Evolutionary conservation across 2,329 filamentous ascomycete species (phyloP).

Genomic region (Gaeumannomyces tritici): DNA sequence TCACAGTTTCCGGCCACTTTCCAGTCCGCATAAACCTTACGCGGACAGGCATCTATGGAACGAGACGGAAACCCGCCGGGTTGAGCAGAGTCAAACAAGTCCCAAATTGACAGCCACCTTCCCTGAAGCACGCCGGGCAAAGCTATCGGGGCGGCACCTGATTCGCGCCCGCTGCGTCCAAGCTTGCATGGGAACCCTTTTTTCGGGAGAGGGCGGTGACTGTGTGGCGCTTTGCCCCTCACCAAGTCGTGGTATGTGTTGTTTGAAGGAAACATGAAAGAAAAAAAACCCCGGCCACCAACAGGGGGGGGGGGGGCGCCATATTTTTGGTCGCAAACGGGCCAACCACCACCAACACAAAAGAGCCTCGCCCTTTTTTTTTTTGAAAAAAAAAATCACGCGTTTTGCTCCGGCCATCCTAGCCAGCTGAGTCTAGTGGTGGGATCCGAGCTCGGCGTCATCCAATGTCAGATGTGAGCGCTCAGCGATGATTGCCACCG

Average conservation of each 20-base stretch:
- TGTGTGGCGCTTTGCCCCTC: not conserved
- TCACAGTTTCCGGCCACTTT: not conserved
- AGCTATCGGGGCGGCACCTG: not conserved
- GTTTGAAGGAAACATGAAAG: not conserved
- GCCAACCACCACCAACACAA: not conserved
- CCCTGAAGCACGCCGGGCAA: not conserved
- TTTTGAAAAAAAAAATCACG: not conserved
- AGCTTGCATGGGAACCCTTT: not conserved
- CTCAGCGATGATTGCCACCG: not conserved
- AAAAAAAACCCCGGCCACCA: not conserved
- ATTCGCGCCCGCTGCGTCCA: not conserved
- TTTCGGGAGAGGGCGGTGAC: not conserved
- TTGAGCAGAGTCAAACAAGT: not conserved
- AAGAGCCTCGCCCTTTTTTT: not conserved
- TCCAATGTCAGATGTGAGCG: not conserved
- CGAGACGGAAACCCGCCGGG: not conserved
- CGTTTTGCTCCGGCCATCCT: not conserved
- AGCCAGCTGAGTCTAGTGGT: not conserved
- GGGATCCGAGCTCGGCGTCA: not conserved
- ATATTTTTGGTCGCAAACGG: no score
- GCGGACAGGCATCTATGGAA: not conserved
- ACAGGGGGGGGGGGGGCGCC: no score
- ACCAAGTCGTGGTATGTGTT: not conserved
- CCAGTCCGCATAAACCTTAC: not conserved
- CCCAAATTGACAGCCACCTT: not conserved